phyloP scores from a whole-genome alignment of 2,329 filamentous ascomycete genomes.

The Colletotrichum zoysiae region DNA sequence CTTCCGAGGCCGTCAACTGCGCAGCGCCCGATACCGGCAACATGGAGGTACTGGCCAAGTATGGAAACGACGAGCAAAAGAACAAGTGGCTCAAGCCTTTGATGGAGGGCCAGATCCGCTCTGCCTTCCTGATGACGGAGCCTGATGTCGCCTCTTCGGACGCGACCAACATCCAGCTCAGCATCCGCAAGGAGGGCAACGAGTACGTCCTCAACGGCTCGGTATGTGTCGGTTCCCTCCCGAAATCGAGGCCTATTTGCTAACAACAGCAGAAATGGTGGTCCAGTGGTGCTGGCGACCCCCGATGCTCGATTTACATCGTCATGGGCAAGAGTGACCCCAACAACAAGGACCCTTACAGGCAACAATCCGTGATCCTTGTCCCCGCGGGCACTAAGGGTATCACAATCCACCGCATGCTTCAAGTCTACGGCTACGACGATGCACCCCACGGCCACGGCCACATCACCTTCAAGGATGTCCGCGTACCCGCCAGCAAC shows the following conservation, averaged over 20 bases:
- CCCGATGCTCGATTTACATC: conserved; percentile 91
- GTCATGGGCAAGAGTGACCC: conserved; percentile 95
- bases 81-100: conserved; percentile 84
- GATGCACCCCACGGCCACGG: conserved; percentile 99
- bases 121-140: conserved; percentile 95
- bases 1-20: conserved; percentile 91
- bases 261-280: conserved; percentile 86
- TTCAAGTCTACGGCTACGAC: conserved; percentile 94
- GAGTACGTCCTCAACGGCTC: conserved; percentile 92
- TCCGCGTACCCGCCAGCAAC: conserved; percentile 85
- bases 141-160: conserved; percentile 89
- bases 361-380: conserved; percentile 92
- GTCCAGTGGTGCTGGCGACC: conserved; percentile 95
- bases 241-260: neutral
- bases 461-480: conserved; percentile 89
- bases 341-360: conserved; percentile 81
- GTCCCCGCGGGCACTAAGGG: conserved; percentile 86
- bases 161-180: conserved; percentile 91
- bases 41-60: conserved; percentile 95
- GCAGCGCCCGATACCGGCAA: conserved; percentile 93
- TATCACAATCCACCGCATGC: conserved; percentile 93
- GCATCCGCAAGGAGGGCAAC: conserved; percentile 84
- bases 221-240: conserved; percentile 58
- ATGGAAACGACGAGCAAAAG: conserved; percentile 89
- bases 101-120: conserved; percentile 86